Conservation (phyloP, 176 grass and related monocot species). For the Alloteropsis semialata region DNA sequence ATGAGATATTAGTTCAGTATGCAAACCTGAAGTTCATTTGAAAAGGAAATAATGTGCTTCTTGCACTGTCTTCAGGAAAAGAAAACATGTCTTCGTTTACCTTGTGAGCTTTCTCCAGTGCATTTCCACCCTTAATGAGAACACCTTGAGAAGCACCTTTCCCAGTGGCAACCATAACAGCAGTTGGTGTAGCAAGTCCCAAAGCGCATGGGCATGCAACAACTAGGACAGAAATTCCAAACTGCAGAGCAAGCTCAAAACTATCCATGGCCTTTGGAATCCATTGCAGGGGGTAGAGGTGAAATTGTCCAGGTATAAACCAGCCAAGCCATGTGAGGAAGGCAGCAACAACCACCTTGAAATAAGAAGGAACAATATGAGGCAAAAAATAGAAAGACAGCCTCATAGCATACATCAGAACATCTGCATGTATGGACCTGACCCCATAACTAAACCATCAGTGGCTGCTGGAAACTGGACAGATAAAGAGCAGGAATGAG, state of each 20-base stretch:
- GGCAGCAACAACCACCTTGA: constrained; percentile 71
- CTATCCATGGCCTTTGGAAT: constrained; percentile 91
- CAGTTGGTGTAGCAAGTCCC: constrained; percentile 95
- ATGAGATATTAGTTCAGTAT: background rate
- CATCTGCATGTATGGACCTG: constrained; percentile 19
- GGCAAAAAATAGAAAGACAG: background rate
- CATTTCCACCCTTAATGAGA: constrained; percentile 96
- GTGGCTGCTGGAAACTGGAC: background rate
- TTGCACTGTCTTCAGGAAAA: background rate
- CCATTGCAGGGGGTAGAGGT: constrained; percentile 73
- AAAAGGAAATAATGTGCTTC: background rate
- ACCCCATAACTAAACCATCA: background rate
- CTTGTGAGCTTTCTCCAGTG: constrained; percentile 98
- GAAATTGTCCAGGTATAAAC: constrained; percentile 71
- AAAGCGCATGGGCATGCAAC: constrained; percentile 94
- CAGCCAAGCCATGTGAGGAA: constrained; percentile 92
- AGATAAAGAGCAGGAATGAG: background rate
- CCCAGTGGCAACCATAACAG: constrained; percentile 99
- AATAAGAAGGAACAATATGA: constrained; percentile 29
- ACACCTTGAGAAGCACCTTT: constrained; percentile 97
- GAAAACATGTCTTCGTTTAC: constrained; percentile 30
- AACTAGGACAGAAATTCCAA: constrained; percentile 96
- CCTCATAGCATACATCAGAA: background rate
- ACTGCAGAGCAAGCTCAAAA: constrained; percentile 97
- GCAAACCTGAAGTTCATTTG: background rate